Percentiles rank a stretch among this genome's conserved stretches.
Conservation (phyloP, 768 basidiomycete genomes). For the Amyloporia xantha region DNA sequence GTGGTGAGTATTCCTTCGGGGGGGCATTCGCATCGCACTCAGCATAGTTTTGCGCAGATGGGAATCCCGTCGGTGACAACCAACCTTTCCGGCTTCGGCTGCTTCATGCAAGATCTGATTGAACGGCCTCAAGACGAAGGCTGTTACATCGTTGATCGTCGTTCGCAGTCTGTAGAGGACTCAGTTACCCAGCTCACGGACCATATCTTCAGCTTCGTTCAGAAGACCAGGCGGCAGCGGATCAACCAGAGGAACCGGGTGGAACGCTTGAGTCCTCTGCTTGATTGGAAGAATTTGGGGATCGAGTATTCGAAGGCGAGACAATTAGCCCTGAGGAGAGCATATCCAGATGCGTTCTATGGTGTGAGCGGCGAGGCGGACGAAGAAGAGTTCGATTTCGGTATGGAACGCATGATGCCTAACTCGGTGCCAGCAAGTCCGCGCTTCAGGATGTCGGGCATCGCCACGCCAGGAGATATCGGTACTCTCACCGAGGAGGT, state of each 20-base stretch:
- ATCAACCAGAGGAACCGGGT: slow-evolving; percentile 99
- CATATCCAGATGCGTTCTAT: slow-evolving; percentile 92
- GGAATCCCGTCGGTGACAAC: slow-evolving; percentile 97
- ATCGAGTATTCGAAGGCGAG: slow-evolving; percentile 96
- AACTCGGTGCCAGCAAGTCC: slow-evolving; percentile 86
- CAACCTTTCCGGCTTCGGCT: slow-evolving; percentile 96
- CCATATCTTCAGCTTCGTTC: slow-evolving; percentile 67
- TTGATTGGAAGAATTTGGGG: slow-evolving; percentile 98
- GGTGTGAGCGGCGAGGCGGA: slow-evolving; percentile 48
- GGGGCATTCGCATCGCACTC: too few species aligned
- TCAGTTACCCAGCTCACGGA: slow-evolving; percentile 80
- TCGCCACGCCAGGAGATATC: slow-evolving; percentile 90
- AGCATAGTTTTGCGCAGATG: slow-evolving; percentile 51
- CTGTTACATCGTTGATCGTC: slow-evolving; percentile 93
- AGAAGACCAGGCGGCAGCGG: slow-evolving; percentile 88
- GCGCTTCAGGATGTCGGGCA: slow-evolving; percentile 60
- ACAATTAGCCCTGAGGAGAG: slow-evolving; percentile 84
- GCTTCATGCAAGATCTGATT: slow-evolving; percentile 98
- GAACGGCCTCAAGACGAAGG: slow-evolving; percentile 93
- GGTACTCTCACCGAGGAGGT: slow-evolving; percentile 87
- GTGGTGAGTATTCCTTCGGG: slow-evolving; percentile 66
- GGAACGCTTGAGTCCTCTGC: slow-evolving; percentile 83
- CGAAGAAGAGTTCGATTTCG: slow-evolving; percentile 51
- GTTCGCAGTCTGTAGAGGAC: slow-evolving; percentile 85
- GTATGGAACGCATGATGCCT: slow-evolving; percentile 63